phyloP scores from a whole-genome alignment of 2,329 filamentous ascomycete species.

The Aspergillus bombycis region DNA sequence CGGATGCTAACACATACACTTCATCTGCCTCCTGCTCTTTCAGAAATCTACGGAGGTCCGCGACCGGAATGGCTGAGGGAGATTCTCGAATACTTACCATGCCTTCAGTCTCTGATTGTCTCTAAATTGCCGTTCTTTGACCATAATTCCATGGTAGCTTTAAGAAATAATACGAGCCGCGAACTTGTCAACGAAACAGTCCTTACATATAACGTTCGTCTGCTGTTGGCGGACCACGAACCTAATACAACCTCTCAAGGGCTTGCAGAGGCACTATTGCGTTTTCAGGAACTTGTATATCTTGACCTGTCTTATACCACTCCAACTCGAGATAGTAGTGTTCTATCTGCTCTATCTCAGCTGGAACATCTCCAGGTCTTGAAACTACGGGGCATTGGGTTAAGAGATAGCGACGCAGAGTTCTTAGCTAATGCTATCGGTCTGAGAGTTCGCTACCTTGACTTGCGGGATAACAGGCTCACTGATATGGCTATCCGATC shows the following conservation, averaged over 20 bases:
- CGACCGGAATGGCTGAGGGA: constrained; percentile 63
- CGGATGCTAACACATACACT: constrained; percentile 63
- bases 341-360: constrained; percentile 51
- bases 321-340: constrained; percentile 51
- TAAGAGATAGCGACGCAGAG: constrained; percentile 58
- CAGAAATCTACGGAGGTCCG: constrained; percentile 63
- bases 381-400: constrained; percentile 57
- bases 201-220: constrained; percentile 52
- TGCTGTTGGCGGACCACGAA: constrained; percentile 61
- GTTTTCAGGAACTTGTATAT: constrained; percentile 59
- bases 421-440: constrained; percentile 57
- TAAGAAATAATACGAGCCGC: constrained; percentile 39
- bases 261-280: constrained; percentile 54
- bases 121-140: constrained; percentile 65
- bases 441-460: constrained; percentile 57
- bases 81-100: constrained; percentile 60
- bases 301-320: constrained; percentile 61
- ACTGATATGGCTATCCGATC: constrained; percentile 58
- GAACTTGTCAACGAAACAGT: constrained; percentile 8
- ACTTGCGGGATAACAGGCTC: constrained; percentile 60
- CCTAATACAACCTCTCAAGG: constrained; percentile 61
- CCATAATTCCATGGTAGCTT: constrained; percentile 57
- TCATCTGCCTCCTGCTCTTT: constrained; percentile 62
- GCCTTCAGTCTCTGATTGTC: constrained; percentile 62
- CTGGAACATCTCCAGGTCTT: constrained; percentile 59